Conservation (phyloP, 495 filamentous ascomycete species). For the Aspergillus panamensis region DNA sequence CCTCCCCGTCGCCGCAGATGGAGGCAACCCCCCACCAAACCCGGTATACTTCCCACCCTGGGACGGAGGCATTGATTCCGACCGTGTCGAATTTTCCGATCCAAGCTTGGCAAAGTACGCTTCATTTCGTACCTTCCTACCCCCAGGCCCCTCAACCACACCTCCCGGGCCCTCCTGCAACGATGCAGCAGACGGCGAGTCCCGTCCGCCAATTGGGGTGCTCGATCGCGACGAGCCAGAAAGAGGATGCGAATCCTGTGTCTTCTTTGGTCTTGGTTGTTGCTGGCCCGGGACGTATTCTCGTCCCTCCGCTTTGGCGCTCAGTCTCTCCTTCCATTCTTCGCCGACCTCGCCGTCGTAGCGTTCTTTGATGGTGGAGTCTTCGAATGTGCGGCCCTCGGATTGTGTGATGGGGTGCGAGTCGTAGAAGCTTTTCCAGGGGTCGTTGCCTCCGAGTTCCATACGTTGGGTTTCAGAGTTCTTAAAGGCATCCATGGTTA, state of each 20-base stretch:
- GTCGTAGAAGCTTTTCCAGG: slow-evolving; percentile 84
- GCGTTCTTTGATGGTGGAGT: slow-evolving; percentile 70
- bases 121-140: slow-evolving; percentile 68
- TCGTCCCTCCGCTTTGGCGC: slow-evolving; percentile 76
- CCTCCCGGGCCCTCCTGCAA: slow-evolving; percentile 20
- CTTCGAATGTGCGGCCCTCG: slow-evolving; percentile 62
- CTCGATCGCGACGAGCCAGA: slow-evolving; percentile 27
- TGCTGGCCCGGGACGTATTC: slow-evolving; percentile 71
- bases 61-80: slow-evolving; percentile 69
- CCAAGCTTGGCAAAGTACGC: slow-evolving; percentile 86
- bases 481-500: slow-evolving; percentile 99
- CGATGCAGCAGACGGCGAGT: slow-evolving; percentile 28
- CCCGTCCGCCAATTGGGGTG: slow-evolving; percentile 35
- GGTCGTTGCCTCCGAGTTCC: slow-evolving; percentile 78
- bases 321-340: slow-evolving; percentile 91
- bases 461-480: slow-evolving; percentile 79
- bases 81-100: slow-evolving; percentile 69
- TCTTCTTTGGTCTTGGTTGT: slow-evolving; percentile 33
- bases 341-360: slow-evolving; percentile 86
- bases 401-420: slow-evolving; percentile 60
- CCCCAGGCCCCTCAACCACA: slow-evolving; percentile 24
- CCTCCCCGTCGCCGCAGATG: slow-evolving; percentile 28
- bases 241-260: slow-evolving; percentile 9
- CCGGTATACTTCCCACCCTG: slow-evolving; percentile 91
- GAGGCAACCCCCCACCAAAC: slow-evolving; percentile 70